Conservation (phyloP, 352 stramenopile genomes). For the Globisporangium echinulatum region DNA sequence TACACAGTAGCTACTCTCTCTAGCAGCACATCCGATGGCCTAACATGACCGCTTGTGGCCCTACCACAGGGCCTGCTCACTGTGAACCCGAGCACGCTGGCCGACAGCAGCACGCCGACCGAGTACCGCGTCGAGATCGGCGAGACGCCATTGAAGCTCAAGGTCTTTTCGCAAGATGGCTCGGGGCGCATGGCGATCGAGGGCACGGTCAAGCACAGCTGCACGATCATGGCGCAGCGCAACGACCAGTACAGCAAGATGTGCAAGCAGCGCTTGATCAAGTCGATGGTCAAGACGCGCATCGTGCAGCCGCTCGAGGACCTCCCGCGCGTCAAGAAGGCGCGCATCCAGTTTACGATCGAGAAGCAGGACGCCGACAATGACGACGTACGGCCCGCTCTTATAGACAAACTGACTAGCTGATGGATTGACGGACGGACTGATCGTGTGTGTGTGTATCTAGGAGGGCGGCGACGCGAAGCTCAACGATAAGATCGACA, state of each 20-base stretch:
- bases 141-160: conserved; percentile 72
- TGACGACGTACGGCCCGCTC: conserved; percentile 41
- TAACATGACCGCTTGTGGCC: too few relatives aligned
- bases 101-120: conserved; percentile 58
- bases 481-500: conserved; percentile 64
- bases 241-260: conserved; percentile 85
- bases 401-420: neutral
- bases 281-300: conserved; percentile 81
- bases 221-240: conserved; percentile 76
- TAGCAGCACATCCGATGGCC: neutral
- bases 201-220: conserved; percentile 82
- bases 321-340: conserved; percentile 71
- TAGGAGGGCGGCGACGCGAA: conserved; percentile 48
- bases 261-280: conserved; percentile 79
- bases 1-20: neutral
- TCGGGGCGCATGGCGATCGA: conserved; percentile 85
- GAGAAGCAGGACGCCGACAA: conserved; percentile 62
- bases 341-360: conserved; percentile 78
- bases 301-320: conserved; percentile 72
- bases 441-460: neutral
- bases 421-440: neutral
- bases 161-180: conserved; percentile 80
- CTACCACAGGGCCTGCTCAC: conserved; percentile 55
- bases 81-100: conserved; percentile 69
- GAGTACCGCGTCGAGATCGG: conserved; percentile 81